Percentiles rank a stretch among this genome's conserved stretches.
Conservation (phyloP, 345 rosid species). For the Durio zibethinus region DNA sequence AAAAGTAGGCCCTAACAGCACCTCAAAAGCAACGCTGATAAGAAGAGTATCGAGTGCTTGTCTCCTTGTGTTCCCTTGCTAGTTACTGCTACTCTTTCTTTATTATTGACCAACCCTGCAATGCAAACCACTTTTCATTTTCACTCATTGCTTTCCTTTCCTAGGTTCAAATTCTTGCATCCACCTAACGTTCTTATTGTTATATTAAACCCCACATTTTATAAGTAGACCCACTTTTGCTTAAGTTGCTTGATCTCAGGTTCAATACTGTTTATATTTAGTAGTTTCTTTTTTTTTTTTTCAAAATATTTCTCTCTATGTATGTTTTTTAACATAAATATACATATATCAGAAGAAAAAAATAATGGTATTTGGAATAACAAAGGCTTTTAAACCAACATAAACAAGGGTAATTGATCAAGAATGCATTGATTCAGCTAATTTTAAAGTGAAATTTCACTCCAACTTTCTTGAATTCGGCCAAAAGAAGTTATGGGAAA, state of each 20-base stretch:
- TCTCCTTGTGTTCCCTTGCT: constrained; percentile 15
- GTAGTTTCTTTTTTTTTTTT: too few species aligned
- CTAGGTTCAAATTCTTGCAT: constrained; percentile 9
- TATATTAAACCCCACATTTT: neutral
- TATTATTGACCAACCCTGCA: constrained; percentile 21
- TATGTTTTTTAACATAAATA: too few species aligned
- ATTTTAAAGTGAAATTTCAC: neutral
- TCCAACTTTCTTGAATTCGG: neutral
- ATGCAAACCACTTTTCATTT: neutral
- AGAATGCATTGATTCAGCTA: too few species aligned
- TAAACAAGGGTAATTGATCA: too few species aligned
- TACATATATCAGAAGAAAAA: too few species aligned
- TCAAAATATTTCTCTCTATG: too few species aligned
- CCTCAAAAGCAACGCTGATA: constrained; percentile 43
- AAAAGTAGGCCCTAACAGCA: constrained; percentile 21
- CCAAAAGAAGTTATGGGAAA: too few species aligned
- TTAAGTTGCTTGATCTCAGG: neutral
- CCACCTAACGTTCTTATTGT: neutral
- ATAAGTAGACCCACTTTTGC: neutral
- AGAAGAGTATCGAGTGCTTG: constrained; percentile 26
- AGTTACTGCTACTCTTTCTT: neutral
- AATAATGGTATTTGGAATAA: too few species aligned
- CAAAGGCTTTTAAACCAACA: too few species aligned
- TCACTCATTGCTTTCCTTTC: neutral
- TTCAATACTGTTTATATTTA: neutral